Conservation (phyloP, 2,329 filamentous ascomycete genomes). For the Sporothrix protearum region DNA sequence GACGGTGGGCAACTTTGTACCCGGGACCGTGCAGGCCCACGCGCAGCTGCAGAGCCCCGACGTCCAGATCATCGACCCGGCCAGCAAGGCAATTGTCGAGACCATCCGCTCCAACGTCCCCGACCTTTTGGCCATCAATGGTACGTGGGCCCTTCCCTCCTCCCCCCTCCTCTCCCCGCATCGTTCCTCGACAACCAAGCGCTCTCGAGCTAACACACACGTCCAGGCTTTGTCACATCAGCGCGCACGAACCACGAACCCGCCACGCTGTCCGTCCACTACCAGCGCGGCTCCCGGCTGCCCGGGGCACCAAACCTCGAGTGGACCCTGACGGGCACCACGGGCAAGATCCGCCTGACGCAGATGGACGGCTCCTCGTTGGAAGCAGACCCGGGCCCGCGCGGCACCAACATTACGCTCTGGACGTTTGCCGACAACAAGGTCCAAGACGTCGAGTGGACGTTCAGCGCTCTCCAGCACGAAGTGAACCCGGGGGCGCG, state of each 20-base stretch:
- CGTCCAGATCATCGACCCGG: not conserved
- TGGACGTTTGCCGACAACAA: not conserved
- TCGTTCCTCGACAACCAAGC: not conserved
- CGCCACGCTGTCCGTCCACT: conserved; percentile 40
- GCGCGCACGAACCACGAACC: conserved; percentile 31
- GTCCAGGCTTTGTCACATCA: conserved; percentile 22
- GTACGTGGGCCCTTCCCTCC: not conserved
- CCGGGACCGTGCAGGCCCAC: not conserved
- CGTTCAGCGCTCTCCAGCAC: not conserved
- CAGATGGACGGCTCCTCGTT: not conserved
- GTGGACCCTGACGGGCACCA: not conserved
- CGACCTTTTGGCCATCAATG: not conserved
- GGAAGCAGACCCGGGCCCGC: not conserved
- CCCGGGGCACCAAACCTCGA: conserved; percentile 32
- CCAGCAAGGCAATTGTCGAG: not conserved
- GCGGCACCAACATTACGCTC: not conserved
- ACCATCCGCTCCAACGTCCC: conserved; percentile 7
- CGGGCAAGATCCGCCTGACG: not conserved
- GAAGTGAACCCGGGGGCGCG: not conserved
- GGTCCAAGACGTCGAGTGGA: not conserved
- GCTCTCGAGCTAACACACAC: not conserved
- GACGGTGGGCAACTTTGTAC: not conserved
- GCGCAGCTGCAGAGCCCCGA: not conserved
- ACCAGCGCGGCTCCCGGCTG: conserved; percentile 49
- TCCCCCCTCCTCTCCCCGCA: too few species aligned